phyloP scores from a whole-genome alignment of 2,329 filamentous ascomycete genomes.

The Epichloe sylvatica region DNA sequence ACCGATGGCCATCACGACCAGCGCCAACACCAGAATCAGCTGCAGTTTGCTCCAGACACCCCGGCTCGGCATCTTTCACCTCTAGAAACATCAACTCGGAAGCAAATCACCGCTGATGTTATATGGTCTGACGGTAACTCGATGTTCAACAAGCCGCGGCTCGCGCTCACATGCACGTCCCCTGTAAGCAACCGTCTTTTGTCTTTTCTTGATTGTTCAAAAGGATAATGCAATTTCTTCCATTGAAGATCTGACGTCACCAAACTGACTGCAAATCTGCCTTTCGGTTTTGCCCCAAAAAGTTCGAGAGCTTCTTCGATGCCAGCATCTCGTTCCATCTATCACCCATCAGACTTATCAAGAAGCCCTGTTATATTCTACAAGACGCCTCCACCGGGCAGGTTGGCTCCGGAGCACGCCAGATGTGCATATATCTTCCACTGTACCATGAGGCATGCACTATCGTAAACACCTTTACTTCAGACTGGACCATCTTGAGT shows the following conservation, averaged over 20 bases:
- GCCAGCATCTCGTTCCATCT: constrained; percentile 1
- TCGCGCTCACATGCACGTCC: neutral
- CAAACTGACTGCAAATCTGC: neutral
- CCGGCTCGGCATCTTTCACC: neutral
- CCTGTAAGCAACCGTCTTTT: constrained; percentile 1
- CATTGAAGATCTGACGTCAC: neutral
- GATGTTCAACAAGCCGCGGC: neutral
- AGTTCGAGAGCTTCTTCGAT: neutral
- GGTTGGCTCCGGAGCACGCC: neutral
- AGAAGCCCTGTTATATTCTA: constrained; percentile 1
- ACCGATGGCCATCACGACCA: neutral
- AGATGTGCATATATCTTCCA: constrained; percentile 2
- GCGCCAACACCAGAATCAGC: neutral
- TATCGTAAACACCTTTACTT: neutral
- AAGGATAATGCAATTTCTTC: neutral
- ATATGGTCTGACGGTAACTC: constrained; percentile 1
- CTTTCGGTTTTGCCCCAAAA: neutral
- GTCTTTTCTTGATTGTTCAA: neutral
- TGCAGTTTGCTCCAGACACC: neutral
- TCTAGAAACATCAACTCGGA: neutral
- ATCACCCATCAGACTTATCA: constrained; percentile 5
- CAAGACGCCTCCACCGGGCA: constrained; percentile 1
- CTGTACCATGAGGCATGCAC: constrained; percentile 3
- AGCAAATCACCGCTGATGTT: neutral
- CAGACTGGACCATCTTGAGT: constrained; percentile 2